Evolutionary conservation across 2,329 filamentous ascomycete genomes (phyloP).

Genomic region (Monosporascus sp.): DNA sequence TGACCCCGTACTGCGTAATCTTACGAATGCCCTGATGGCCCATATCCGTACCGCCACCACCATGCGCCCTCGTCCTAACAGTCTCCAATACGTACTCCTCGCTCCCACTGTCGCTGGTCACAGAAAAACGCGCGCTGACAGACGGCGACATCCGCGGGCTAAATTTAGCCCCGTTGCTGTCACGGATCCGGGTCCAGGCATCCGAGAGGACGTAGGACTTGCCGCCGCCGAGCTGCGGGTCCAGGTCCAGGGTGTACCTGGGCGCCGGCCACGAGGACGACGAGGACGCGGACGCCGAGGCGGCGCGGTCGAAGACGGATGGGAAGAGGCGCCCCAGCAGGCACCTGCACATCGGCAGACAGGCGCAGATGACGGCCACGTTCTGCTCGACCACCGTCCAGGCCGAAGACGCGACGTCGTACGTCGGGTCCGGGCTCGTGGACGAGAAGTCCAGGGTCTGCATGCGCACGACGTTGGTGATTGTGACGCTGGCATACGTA

Average conservation of each 20-base stretch:
- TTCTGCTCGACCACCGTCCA: slow-evolving; percentile 37
- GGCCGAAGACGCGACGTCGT: slow-evolving; percentile 31
- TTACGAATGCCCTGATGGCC: slow-evolving; percentile 27
- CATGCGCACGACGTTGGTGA: slow-evolving; percentile 38
- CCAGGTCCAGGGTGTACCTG: no score
- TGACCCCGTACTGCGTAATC: slow-evolving; percentile 32
- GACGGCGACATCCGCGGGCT: slow-evolving; percentile 19
- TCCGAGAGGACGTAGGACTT: no score
- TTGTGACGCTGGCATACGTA: slow-evolving; percentile 23
- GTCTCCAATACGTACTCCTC: slow-evolving; percentile 31
- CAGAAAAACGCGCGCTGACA: slow-evolving; percentile 15
- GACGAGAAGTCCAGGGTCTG: slow-evolving; percentile 35
- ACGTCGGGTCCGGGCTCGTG: slow-evolving; percentile 29
- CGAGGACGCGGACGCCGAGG: no score
- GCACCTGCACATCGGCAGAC: slow-evolving; percentile 35
- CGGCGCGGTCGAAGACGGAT: slow-evolving; percentile 19
- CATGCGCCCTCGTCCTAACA: slow-evolving; percentile 5
- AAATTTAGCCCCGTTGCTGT: slow-evolving; percentile 22
- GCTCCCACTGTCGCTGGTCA: slow-evolving; percentile 22
- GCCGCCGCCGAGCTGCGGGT: no score
- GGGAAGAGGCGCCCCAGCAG: slow-evolving; percentile 34
- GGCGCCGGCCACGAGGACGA: no score
- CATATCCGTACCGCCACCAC: slow-evolving; percentile 6
- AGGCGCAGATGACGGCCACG: slow-evolving; percentile 35
- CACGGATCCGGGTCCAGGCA: slow-evolving; percentile 28